Conservation (phyloP, 2,329 filamentous ascomycete species). For the Stachybotrys elegans region DNA sequence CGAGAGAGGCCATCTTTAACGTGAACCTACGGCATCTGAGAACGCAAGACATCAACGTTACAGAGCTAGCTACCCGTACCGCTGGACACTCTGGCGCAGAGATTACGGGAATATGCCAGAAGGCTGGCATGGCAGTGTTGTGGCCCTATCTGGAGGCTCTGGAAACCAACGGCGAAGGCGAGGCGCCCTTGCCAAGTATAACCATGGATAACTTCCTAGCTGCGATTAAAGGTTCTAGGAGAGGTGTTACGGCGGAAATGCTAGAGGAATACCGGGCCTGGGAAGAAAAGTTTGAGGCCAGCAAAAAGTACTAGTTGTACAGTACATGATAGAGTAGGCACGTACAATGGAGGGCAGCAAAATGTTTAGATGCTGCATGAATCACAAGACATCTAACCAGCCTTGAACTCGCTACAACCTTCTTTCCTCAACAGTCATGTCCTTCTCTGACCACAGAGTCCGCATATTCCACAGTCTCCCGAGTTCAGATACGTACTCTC, state of each 20-base stretch:
- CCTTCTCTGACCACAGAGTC: constrained; percentile 55
- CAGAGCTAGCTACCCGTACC: constrained; percentile 55
- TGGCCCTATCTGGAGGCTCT: constrained; percentile 26
- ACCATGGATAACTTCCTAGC: constrained; percentile 37
- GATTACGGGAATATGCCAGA: constrained; percentile 52
- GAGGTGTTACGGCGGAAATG: constrained; percentile 56
- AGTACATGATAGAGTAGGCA: too few relatives aligned
- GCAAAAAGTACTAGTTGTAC: too few relatives aligned
- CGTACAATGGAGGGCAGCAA: too few relatives aligned
- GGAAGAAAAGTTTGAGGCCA: constrained; percentile 39
- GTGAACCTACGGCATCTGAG: constrained; percentile 60
- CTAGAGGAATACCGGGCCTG: constrained; percentile 54
- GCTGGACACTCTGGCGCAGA: constrained; percentile 86
- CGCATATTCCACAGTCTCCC: constrained; percentile 64
- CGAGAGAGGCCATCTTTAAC: constrained; percentile 70
- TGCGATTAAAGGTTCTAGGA: constrained; percentile 42
- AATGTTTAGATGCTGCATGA: too few relatives aligned
- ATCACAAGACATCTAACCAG: too few relatives aligned
- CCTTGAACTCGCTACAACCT: too few relatives aligned
- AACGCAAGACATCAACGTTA: constrained; percentile 58
- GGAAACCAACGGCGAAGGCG: too few relatives aligned
- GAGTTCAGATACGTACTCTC: constrained; percentile 60
- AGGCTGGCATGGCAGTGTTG: constrained; percentile 37
- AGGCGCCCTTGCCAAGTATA: constrained; percentile 25
- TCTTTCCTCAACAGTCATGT: too few relatives aligned